These are phyloP conservation scores for Diaporthe ilicicola DNA, from an alignment of 2,329 filamentous ascomycete species.

Conservation along the genomic window DNA sequence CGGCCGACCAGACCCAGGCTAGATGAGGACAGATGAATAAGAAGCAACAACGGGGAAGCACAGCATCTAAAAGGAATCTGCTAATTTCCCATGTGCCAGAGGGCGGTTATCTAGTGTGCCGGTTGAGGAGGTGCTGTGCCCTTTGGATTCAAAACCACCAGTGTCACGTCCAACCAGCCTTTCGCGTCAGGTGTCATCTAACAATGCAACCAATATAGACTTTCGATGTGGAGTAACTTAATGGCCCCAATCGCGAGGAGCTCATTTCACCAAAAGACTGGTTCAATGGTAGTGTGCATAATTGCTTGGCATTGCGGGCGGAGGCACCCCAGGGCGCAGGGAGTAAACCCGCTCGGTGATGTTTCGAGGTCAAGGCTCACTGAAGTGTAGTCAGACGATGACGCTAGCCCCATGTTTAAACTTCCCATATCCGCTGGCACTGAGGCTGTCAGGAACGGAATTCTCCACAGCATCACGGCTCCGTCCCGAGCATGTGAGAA, in stretches of 20 bases:
- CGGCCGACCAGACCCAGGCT: background rate
- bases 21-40: background rate
- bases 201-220: background rate
- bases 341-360: background rate
- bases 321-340: background rate
- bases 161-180: conserved; percentile 17
- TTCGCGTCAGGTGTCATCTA: conserved; percentile 8
- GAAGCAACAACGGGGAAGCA: background rate
- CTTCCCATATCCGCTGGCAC: background rate
- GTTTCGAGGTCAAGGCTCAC: background rate
- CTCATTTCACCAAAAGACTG: background rate
- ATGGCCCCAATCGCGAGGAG: background rate
- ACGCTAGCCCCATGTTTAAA: background rate
- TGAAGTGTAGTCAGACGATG: background rate
- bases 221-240: background rate
- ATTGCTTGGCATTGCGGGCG: conserved; percentile 19
- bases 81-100: background rate
- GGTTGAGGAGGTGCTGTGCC: background rate
- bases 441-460: background rate
- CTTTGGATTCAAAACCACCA: conserved; percentile 13
- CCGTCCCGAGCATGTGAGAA: too few species aligned
- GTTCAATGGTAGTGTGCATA: background rate
- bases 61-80: background rate
- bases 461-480: background rate
- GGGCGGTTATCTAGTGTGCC: background rate